A percentile compares a stretch with the other conserved stretches of the same genome.
Conservation (phyloP, 1,284 basidiomycete genomes). For the Volvariella volvacea region DNA sequence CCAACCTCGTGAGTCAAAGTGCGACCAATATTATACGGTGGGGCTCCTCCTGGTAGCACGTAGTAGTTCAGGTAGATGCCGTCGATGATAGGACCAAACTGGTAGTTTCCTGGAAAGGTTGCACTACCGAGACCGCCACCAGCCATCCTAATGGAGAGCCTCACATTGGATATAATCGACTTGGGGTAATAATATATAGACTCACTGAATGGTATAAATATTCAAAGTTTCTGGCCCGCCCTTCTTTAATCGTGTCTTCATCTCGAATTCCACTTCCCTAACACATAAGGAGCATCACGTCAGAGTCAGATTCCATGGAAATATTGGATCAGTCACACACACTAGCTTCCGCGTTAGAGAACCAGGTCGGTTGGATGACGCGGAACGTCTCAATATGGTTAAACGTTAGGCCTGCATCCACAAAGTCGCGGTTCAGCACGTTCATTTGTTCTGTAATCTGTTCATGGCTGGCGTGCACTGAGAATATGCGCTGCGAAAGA, state of each 20-base stretch:
- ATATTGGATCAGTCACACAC: too few species aligned
- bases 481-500: background rate
- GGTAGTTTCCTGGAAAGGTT: background rate
- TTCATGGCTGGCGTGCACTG: background rate
- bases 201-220: background rate
- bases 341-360: too few species aligned
- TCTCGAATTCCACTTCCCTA: background rate
- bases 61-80: background rate
- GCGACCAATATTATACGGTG: background rate
- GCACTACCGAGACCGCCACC: background rate
- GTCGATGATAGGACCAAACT: background rate
- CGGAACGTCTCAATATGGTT: background rate
- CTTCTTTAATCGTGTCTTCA: background rate
- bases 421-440: background rate
- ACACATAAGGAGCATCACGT: background rate
- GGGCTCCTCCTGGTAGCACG: background rate
- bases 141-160: background rate
- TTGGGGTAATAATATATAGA: too few species aligned
- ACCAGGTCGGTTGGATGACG: background rate
- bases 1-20: slow-evolving; percentile 3
- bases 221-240: background rate
- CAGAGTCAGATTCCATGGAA: too few species aligned
- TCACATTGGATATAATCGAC: too few species aligned
- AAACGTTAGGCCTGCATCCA: background rate
- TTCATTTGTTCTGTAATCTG: background rate